Evolutionary conservation across 305 asterid genomes (phyloP), one percentile per base, ranked within the genome.

Genomic region (Stenogyne calaminthoides): DNA sequence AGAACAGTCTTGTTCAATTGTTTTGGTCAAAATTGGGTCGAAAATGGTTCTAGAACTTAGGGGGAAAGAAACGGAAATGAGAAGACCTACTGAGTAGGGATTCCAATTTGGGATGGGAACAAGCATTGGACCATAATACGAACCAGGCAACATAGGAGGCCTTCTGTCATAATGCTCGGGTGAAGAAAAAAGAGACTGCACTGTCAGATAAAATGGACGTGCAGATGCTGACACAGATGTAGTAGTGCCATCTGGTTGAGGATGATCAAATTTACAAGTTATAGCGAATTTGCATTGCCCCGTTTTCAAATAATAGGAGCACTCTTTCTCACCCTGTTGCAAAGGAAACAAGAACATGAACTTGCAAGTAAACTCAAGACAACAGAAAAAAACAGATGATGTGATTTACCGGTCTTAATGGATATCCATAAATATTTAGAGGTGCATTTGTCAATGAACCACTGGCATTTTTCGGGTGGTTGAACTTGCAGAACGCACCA

Each of bases 271-370:
- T 93, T 91, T 93, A 91, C 98, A 93, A 6, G 95, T 84, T 74
- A 80, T 70, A 79, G 96, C 98, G 73, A 89, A 93, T 83, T 89
- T 93, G 96, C 98, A 93, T 82, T 83, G 96, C 95, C 97, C 98
- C 95, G 91, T 86, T 86, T 88, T 88, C 92, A 91, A 91, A 93
- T 93, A 93, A 78, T 91, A 89, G 96, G 98, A 88, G 96, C 98
- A 93, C 81, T 89, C 97, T 80, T 84, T 86, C 82, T 88, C 96
- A 19, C 88, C 97, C 97, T 93, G 90, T 78, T 29, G 64, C 19
- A 69, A 83, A 67, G 14, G 39, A 82, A 36, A 20, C 29, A 29
- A 47, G 16, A 73, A 64, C 57, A 55, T 27, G 14, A 79, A 60
- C 15, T 68, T 42, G 15, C 52, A 54, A 20, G 52, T 42, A 40